Evolutionary conservation across 441 rosid species (phyloP), one percentile per base, ranked within the genome.

Genomic region (Francoa sonchifolia): DNA sequence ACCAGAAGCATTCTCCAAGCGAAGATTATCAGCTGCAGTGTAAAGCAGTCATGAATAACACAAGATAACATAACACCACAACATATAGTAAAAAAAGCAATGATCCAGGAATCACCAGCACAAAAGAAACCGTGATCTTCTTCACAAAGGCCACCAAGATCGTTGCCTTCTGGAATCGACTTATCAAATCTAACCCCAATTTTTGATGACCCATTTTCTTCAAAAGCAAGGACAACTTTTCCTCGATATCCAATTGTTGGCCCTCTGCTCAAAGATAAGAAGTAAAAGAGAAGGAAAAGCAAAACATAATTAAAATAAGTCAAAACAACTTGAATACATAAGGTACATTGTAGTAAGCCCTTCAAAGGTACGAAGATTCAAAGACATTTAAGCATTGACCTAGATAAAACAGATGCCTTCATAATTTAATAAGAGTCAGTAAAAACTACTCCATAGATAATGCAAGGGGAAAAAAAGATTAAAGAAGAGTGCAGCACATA

Each of bases 81-180:
- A 6, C 17, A 51, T 18, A 25, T 13, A 40, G 39, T 19, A 47
- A 47, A 25, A 48, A 28, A 21, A 25, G 9, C 7, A 22, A 15
- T 5, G 13, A 49, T 17, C 4, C 31, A 43, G 10, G 3, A 21
- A 48, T 55, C 69, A 92, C 99, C 93, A 49, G 83, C 49, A 74
- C 97, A 92, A 52, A 87, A 92, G 60, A 87, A 92, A 26, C 99
- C 97, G 33, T 62, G 92, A 47, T 76, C 92, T 52, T 74, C 89
- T 63, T 92, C 95, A 62, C 99, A 92, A 42, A 42, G 80, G 34
- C 95, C 99, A 49, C 95, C 99, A 47, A 92, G 94, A 65, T 81
- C 84, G 53, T 70, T 87, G 73, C 99, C 99, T 60, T 87, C 95
- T 7, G 67, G 77, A 36, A 92, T 73, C 39, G 87, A 48, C 57